phyloP scores from a whole-genome alignment of 2,329 filamentous ascomycete species.

The Zymoseptoria brevis region DNA sequence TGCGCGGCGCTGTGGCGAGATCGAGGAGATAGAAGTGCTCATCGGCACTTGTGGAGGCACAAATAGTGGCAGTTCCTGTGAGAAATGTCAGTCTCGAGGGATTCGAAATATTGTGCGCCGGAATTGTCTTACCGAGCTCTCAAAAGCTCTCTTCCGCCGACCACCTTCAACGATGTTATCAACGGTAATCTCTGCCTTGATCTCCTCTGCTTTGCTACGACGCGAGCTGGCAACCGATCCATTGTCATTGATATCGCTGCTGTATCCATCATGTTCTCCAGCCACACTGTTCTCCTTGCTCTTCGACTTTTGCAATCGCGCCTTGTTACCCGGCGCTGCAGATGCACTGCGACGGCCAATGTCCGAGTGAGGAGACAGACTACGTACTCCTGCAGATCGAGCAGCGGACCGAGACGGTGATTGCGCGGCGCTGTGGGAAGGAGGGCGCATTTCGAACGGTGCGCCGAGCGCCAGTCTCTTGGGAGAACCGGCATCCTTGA shows the following conservation, averaged over 20 bases:
- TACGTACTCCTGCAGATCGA: slow-evolving; percentile 65
- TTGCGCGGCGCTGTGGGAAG: slow-evolving; percentile 51
- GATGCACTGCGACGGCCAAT: slow-evolving; percentile 72
- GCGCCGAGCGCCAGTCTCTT: slow-evolving; percentile 54
- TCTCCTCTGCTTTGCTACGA: slow-evolving; percentile 72
- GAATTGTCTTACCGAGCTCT: slow-evolving; percentile 83
- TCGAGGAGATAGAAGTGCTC: slow-evolving; percentile 92
- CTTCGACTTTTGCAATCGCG: slow-evolving; percentile 47
- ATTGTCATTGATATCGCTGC: slow-evolving; percentile 76
- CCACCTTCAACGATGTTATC: slow-evolving; percentile 98
- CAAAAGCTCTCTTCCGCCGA: slow-evolving; percentile 83
- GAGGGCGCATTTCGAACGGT: slow-evolving; percentile 56
- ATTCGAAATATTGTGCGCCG: neutral
- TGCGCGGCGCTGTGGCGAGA: slow-evolving; percentile 79
- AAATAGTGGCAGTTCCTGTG: slow-evolving; percentile 87
- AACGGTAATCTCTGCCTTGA: slow-evolving; percentile 92
- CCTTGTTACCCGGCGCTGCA: slow-evolving; percentile 51
- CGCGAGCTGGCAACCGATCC: slow-evolving; percentile 64
- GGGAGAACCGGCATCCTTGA: slow-evolving; percentile 33
- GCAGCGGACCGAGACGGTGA: slow-evolving; percentile 61
- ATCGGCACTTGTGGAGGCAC: slow-evolving; percentile 89
- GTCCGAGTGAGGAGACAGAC: slow-evolving; percentile 62
- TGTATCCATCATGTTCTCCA: slow-evolving; percentile 66
- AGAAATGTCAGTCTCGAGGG: slow-evolving; percentile 6
- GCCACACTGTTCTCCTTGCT: slow-evolving; percentile 45